phyloP scores from a whole-genome alignment of 257 asterid species.

The Nicotiana noctiflora region DNA sequence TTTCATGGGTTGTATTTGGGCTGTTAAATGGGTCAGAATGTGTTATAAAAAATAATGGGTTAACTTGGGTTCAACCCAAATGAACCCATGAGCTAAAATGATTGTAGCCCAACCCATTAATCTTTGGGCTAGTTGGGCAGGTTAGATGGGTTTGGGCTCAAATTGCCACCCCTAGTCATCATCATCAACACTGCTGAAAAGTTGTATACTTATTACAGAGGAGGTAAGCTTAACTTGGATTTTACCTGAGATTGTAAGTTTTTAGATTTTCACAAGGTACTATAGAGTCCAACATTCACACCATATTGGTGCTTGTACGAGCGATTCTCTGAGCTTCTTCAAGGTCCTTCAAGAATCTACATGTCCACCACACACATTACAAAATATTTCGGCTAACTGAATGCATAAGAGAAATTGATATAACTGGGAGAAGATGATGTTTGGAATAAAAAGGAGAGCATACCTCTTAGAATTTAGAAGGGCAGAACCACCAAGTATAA shows the following conservation, averaged over 20 bases:
- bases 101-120: too few species aligned
- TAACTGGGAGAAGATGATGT: neutral
- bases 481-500: constrained; percentile 90
- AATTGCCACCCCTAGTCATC: too few species aligned
- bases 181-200: neutral
- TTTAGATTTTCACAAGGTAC: neutral
- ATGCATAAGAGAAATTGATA: neutral
- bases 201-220: neutral
- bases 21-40: too few species aligned
- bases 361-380: neutral
- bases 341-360: constrained; percentile 83
- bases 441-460: constrained; percentile 1
- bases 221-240: neutral
- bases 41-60: too few species aligned
- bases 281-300: constrained; percentile 24
- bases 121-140: too few species aligned
- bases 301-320: constrained; percentile 52
- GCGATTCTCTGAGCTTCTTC: constrained; percentile 90
- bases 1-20: too few species aligned
- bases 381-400: neutral
- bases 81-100: too few species aligned
- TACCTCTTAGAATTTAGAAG: constrained; percentile 86
- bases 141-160: too few species aligned
- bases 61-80: too few species aligned
- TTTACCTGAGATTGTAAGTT: neutral